Evolutionary conservation across 352 stramenopile species (phyloP), one percentile per base, ranked within the genome.

Genomic region (Phytopythium vexans): DNA sequence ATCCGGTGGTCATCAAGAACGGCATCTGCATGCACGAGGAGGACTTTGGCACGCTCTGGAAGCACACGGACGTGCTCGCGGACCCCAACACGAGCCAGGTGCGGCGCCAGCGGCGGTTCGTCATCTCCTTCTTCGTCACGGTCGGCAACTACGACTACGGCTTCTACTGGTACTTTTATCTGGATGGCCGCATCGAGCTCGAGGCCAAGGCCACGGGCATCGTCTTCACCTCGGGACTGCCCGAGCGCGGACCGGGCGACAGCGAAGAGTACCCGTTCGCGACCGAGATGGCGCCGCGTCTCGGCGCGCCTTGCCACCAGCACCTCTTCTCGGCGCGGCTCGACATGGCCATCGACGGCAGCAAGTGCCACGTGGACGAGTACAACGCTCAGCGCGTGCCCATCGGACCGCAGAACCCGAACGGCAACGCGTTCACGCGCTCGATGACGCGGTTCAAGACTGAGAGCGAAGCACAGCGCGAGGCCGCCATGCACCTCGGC

Each of bases 71-170:
- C 44, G 49, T 68, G 38, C 58, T 67, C 49, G 60, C 61, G 11
- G 40, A 27, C 21, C 21, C 21, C 21, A 27, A 44, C n/a, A 66
- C 41, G 5, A 50, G 66, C 15, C 60, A 58, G 3, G 86, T 94
- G 21, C 71, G 82, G 49, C 67, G 84, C 10, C 70, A 78, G 35
- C 71, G 82, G 16, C 73, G 87, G 12, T 71, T 96, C 40, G 82
- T 96, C 10, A 77, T 94, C 47, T 86, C 66, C 8, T 92, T 85
- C 58, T 90, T 96, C 58, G 73, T 82, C 35, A 94, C 86, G 6
- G 85, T 94, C 35, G 86, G 82, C 48, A 94, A 94, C 64, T 94
- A 94, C 58, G 84, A 94, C 59, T 94, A 92, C 58, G 63, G 85
- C 9, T 91, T 89, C 52, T 92, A 90, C 62, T 89, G 71, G 68